Percentiles rank a stretch among this genome's conserved stretches.
Evolutionary conservation across 2,329 filamentous ascomycete species (phyloP).

Genomic region (Colletotrichum costaricense): DNA sequence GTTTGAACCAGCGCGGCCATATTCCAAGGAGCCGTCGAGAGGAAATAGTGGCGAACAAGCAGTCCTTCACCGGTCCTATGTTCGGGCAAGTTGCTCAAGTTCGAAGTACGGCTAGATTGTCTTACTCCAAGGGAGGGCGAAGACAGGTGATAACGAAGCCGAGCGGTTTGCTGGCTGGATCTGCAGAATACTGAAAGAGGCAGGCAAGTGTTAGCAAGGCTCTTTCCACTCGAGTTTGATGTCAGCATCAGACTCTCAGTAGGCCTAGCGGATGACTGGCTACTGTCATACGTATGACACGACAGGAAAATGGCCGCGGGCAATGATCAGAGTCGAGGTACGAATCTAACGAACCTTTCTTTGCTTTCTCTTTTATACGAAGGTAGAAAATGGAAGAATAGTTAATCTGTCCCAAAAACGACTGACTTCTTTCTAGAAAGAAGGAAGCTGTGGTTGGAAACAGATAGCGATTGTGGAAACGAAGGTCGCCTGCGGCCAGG

Average conservation of each 20-base stretch:
- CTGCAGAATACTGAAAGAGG: conserved; percentile 4
- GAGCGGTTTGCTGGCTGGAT: neutral
- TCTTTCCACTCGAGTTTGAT: neutral
- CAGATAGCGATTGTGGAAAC: conserved; percentile 53
- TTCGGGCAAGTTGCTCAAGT: neutral
- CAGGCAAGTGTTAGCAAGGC: conserved; percentile 18
- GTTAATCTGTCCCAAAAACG: conserved; percentile 2
- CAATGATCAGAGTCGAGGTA: neutral
- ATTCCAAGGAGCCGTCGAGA: conserved; percentile 48
- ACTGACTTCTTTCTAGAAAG: conserved; percentile 30
- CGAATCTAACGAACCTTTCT: conserved; percentile 26
- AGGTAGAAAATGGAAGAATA: conserved; percentile 17
- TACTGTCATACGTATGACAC: neutral
- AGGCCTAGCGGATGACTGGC: neutral
- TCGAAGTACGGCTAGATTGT: neutral
- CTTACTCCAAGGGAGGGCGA: neutral
- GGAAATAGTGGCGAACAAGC: conserved; percentile 13
- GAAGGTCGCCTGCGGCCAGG: conserved; percentile 69
- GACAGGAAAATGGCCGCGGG: neutral
- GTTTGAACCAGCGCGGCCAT: conserved; percentile 91
- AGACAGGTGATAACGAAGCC: neutral
- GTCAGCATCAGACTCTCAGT: neutral
- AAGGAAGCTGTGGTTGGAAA: conserved; percentile 36
- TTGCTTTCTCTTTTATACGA: neutral
- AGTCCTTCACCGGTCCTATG: conserved; percentile 15